Base-by-base conservation (phyloP, 1,284 basidiomycete genomes). In the Volvariella surrecta region DNA sequence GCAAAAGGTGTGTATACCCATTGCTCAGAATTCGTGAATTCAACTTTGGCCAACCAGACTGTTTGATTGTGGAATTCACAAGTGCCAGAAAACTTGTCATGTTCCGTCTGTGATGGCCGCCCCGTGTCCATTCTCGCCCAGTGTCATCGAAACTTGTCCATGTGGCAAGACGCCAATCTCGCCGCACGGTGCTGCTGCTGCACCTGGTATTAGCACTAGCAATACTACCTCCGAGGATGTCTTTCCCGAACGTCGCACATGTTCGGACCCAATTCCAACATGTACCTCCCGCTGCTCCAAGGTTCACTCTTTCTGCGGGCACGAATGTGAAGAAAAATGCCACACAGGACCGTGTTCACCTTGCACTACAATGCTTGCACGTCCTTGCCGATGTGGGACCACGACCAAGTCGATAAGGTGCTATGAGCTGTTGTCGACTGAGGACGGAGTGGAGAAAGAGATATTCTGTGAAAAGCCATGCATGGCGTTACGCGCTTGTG, bases 391-490 rank as follows among this genome's bases (percentile, higher is more conserved):
- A 30, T 94, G 90, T 50, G 89, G 89, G 0, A 67, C 74, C 13
- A 83, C 76, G 4, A 80, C 73, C 1, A 69, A 66, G 38, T 61
- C 63, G 18, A 55, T 82, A 2, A 54, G 55, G 1, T 90, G 77
- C 58, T 69, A 59, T 46, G 57, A 76, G 28, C 49, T 66, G n/a
- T n/a, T n/a, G n/a, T n/a, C n/a, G n/a, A n/a, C n/a, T n/a, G n/a
- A n/a, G n/a, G n/a, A n/a, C n/a, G n/a, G n/a, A n/a, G 48, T 58
- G 65, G 43, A 53, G 41, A 59, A 30, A 44, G 85, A 89, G 44
- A 73, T 92, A 40, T 60, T 85, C 0, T 96, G 92, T 57, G 82
- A 89, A 43, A 72, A 77, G 20, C 74, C 81, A 1, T 96, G 92
- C 58, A 65, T 67, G 19, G 83, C 81, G 0, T 65, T 90, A 8